Evolutionary conservation across 2,329 filamentous ascomycete genomes (phyloP).

Genomic region (Proliferodiscus dingleyae): DNA sequence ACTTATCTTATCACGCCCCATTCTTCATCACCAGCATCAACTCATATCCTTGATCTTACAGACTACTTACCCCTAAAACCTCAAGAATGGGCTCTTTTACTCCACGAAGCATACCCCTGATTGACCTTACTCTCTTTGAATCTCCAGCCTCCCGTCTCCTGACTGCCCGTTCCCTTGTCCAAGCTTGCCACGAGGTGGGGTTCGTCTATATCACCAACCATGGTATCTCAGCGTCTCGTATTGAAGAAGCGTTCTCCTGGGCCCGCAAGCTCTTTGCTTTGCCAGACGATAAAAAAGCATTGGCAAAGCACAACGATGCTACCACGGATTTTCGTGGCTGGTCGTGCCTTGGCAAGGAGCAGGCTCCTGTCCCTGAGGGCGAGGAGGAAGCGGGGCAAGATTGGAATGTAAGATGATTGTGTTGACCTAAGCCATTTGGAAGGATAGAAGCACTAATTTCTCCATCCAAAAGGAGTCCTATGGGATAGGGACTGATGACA

Average conservation of each 20-base stretch:
- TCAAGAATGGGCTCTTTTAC: background rate
- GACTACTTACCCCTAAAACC: background rate
- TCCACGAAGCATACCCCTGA: background rate
- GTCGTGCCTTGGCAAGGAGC: conserved; percentile 9
- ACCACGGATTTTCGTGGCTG: conserved; percentile 9
- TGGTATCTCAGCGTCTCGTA: conserved; percentile 2
- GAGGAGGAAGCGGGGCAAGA: conserved; percentile 5
- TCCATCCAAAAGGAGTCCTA: conserved; percentile 45
- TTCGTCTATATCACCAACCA: conserved; percentile 16
- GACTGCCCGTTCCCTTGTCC: conserved; percentile 6
- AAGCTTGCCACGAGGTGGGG: conserved; percentile 11
- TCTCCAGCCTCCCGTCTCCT: background rate
- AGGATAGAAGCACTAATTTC: no score
- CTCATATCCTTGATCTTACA: background rate
- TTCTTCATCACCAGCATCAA: no score
- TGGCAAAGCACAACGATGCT: conserved; percentile 2
- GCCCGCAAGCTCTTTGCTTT: conserved; percentile 8
- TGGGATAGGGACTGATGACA: conserved; percentile 44
- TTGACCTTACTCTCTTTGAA: conserved; percentile 5
- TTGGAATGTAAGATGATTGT: conserved; percentile 4
- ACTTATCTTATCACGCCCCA: background rate
- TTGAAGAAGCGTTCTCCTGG: conserved; percentile 10
- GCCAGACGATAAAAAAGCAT: conserved; percentile 5
- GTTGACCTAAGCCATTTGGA: background rate
- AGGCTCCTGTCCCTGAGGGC: background rate